A percentile compares a stretch with the other conserved stretches of the same genome.
phyloP scores from a whole-genome alignment of 768 basidiomycete species.

The Suillus brevipes region DNA sequence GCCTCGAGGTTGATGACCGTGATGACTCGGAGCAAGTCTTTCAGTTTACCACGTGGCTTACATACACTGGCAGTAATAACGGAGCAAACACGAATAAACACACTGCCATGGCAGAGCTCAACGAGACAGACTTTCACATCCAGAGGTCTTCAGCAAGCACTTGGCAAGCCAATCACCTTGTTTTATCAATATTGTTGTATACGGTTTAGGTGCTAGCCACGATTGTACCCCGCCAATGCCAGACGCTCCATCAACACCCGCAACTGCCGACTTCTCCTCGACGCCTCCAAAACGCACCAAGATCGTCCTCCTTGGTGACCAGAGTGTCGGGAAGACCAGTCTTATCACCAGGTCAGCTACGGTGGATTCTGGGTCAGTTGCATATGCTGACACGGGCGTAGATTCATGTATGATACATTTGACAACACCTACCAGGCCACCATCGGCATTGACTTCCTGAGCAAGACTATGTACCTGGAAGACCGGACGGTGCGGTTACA shows the following conservation, averaged over 20 bases:
- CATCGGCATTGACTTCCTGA: conserved; percentile 98
- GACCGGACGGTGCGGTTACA: conserved; percentile 97
- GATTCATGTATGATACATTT: conserved; percentile 99
- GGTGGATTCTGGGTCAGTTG: background rate
- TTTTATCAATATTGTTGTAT: background rate
- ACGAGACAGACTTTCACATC: background rate
- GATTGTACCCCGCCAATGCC: conserved; percentile 30
- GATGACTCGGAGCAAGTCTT: background rate
- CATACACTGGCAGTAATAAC: background rate
- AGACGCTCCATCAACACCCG: conserved; percentile 61
- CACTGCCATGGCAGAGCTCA: conserved; percentile 1
- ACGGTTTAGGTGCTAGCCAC: background rate
- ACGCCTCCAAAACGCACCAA: conserved; percentile 93
- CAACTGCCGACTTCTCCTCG: conserved; percentile 81
- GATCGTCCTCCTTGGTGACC: conserved; percentile 94
- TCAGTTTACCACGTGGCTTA: background rate
- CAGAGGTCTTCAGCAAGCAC: conserved; percentile 3
- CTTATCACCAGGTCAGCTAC: conserved; percentile 84
- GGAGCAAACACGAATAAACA: conserved; percentile 30
- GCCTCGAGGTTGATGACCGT: background rate
- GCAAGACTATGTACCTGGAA: conserved; percentile 99
- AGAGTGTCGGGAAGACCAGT: conserved; percentile 98
- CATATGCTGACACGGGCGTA: conserved; percentile 28
- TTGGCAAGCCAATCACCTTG: background rate
- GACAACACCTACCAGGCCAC: conserved; percentile 99